Base-by-base conservation (phyloP, 805 yeast genomes). In the Myxozyma geophila region DNA sequence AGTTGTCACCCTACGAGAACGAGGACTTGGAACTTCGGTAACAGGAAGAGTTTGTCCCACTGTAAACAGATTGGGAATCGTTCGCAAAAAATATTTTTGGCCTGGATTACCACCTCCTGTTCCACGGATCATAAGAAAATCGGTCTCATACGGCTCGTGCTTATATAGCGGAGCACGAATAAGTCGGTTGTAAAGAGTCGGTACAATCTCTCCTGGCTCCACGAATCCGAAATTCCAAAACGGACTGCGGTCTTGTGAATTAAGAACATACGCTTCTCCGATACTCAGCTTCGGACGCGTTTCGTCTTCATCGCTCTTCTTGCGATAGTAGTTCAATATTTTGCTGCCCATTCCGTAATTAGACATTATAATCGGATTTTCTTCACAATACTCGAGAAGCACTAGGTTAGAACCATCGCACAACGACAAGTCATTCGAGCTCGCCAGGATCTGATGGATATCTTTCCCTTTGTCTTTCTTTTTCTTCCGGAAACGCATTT, bases 171-270 rank as follows among this genome's bases (percentile, higher is more conserved):
- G 99, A 0, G 99, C 98, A 66, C 99, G 79, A 4, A 88, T 75
- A 88, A 95, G 87, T 71, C 91, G 89, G 74, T 93, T 95, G 78
- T 95, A 95, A 53, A 93, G 78, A 0, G 99, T 90, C 0, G 98
- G 98, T 2, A 92, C 97, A 60, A 91, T 85, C 70, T 88, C 90
- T 1, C 99, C 99, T 2, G 92, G 90, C 52, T 91, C 97, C 7
- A 95, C 98, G 77, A 89, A 90, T 1, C 99, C 99, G 78, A 92
- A 95, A 75, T 92, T 95, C 98, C 99, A 95, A 74, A 95, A 95
- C 12, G 99, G 98, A 7, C 97, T 90, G 71, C 96, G 83, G 76
- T 95, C 99, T 74, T 92, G 97, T 0, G 90, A 90, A n/a, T 97
- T 98, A 43, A 95, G 79, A 2, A 95, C 97, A 76, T 90, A 95